Base-by-base conservation (phyloP, 1,139 yeast genomes). In the Kodamaea ohmeri region DNA sequence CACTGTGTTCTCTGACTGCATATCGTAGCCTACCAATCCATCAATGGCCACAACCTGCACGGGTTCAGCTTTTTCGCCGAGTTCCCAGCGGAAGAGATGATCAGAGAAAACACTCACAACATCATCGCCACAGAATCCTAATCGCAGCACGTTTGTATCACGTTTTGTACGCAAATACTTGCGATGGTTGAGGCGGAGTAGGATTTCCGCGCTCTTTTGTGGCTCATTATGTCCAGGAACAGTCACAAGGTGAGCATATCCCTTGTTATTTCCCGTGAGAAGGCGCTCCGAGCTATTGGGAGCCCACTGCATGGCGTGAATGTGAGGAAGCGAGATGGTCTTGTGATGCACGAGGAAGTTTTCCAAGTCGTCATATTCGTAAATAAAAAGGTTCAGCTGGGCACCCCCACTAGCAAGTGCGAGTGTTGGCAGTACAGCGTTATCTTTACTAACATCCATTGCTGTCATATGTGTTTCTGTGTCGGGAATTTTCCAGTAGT, bases 401-500 rank as follows among this genome's bases (percentile, higher is more conserved):
- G 53, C 39, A 31, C 70, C 63, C 1, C 83, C 87, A 45, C 82
- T 76, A 2, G 89, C 76, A 6, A 86, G 72, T 1, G 95, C 94
- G 34, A 86, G 58, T 9, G 60, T 51, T 0, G 70, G 64, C 4
- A 36, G 39, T 31, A 71, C 63, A 9, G 68, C 65, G 12, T 63
- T 63, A 15, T 41, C 41, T 9, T 42, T 42, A 20, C 46, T 52
- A 5, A 58, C 53, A 6, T 80, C 73, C 45, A 85, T 60, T 0
- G 84, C 65, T 0, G 88, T 82, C 39, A 85, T 64, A 47, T 78
- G 76, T 53, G 71, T 63, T 32, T 71, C 61, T 24, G 64, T 59
- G 51, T 83, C 88, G 2, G 88, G 87, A 5, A 67, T 83, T 47
- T 72, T 76, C 95, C 94, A 85, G 58, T 84, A 84, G 54, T 70